Evolutionary conservation across 1,284 basidiomycete genomes (phyloP).

Genomic region (Boletus smithii): DNA sequence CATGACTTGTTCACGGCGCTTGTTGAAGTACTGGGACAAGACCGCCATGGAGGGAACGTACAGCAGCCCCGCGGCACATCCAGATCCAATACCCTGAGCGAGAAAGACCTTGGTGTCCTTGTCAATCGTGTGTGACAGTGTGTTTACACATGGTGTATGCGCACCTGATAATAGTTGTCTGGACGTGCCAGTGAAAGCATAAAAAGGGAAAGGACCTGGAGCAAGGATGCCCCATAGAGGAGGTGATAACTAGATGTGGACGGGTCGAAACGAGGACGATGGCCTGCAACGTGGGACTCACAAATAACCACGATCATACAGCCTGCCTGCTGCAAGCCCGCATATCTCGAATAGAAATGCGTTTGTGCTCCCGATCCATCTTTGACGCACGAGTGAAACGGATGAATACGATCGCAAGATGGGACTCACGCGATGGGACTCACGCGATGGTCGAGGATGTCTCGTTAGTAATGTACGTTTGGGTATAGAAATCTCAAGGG

Average conservation of each 20-base stretch:
- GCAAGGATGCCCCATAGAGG: constrained; percentile 30
- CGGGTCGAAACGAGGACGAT: not conserved
- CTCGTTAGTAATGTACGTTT: constrained; percentile 35
- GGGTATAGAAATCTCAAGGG: constrained; percentile 35
- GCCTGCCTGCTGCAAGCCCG: constrained; percentile 34
- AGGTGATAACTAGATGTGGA: constrained; percentile 23
- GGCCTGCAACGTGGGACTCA: constrained; percentile 13
- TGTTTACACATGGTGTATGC: not conserved
- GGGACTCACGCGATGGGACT: too few species aligned
- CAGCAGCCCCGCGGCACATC: constrained; percentile 32
- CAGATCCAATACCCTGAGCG: constrained; percentile 35
- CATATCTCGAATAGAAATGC: constrained; percentile 40
- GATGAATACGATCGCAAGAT: not conserved
- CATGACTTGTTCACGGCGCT: constrained; percentile 33
- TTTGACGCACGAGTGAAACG: constrained; percentile 12
- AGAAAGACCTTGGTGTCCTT: constrained; percentile 32
- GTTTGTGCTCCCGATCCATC: constrained; percentile 52
- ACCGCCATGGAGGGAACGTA: constrained; percentile 38
- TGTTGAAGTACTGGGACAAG: constrained; percentile 38
- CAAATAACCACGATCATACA: constrained; percentile 39
- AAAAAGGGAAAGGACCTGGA: constrained; percentile 35
- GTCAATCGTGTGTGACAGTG: not conserved
- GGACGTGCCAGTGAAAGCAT: constrained; percentile 38
- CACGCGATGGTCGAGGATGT: constrained; percentile 41
- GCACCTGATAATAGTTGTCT: constrained; percentile 35